A percentile compares a stretch with the other conserved stretches of the same genome.
Evolutionary conservation across 192 early-diverging fungal species (phyloP).

Genomic region (Umbelopsis sp.): DNA sequence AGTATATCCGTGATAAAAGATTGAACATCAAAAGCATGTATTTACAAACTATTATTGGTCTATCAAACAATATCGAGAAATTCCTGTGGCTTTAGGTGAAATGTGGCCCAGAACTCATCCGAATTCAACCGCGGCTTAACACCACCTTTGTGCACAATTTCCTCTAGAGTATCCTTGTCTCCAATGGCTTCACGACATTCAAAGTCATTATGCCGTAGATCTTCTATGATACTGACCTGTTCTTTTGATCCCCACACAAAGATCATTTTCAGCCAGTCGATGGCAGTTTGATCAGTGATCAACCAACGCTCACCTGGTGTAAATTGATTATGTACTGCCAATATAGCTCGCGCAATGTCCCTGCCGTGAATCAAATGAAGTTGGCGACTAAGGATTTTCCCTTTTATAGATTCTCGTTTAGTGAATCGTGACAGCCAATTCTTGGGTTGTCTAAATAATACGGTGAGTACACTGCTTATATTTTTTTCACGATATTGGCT

Average conservation of each 20-base stretch:
- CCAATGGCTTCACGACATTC: constrained; percentile 21
- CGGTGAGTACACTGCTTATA: too few species aligned
- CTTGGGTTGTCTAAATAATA: constrained; percentile 37
- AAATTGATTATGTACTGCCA: constrained; percentile 42
- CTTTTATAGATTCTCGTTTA: constrained; percentile 27
- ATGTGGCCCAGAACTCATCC: constrained; percentile 38
- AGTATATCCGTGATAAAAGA: background rate
- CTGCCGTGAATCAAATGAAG: constrained; percentile 61
- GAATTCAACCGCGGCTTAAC: constrained; percentile 33
- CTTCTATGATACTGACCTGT: constrained; percentile 18
- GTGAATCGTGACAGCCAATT: constrained; percentile 59
- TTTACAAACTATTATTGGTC: background rate
- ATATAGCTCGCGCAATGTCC: constrained; percentile 59
- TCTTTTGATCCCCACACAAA: constrained; percentile 27
- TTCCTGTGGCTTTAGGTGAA: constrained; percentile 25
- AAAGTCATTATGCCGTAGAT: constrained; percentile 23
- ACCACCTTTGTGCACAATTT: constrained; percentile 15
- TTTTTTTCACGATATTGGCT: too few species aligned
- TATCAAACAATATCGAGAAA: constrained; percentile 22
- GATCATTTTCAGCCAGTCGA: constrained; percentile 54
- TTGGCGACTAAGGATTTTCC: constrained; percentile 36
- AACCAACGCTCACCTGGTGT: constrained; percentile 53
- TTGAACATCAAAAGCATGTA: background rate
- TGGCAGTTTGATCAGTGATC: constrained; percentile 53
- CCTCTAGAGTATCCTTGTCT: constrained; percentile 16